Evolutionary conservation across 257 asterid genomes (phyloP).

Genomic region (Solanum neorickii): DNA sequence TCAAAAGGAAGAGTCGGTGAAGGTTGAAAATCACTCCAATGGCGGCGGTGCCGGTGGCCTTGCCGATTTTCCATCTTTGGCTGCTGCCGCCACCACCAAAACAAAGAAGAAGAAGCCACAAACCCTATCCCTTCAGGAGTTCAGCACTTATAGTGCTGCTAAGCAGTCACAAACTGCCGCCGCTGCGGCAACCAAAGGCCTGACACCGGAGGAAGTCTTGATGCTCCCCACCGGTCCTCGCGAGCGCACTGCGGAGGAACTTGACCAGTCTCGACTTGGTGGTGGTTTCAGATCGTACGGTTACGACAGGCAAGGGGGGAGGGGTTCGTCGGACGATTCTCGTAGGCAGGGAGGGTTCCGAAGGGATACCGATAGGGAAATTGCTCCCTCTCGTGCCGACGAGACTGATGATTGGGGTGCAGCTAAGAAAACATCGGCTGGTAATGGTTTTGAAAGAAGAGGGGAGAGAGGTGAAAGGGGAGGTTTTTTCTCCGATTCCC

Average conservation of each 20-base stretch:
- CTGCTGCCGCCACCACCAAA: conserved; percentile 49
- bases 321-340: conserved; percentile 53
- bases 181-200: conserved; percentile 15
- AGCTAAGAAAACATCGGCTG: conserved; percentile 35
- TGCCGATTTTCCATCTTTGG: conserved; percentile 59
- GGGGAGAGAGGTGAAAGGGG: conserved; percentile 71
- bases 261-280: conserved; percentile 45
- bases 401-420: conserved; percentile 85
- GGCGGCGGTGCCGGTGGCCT: conserved; percentile 6
- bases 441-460: conserved; percentile 53
- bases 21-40: conserved; percentile 11
- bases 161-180: conserved; percentile 21
- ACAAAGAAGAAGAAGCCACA: conserved; percentile 70
- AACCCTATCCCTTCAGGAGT: conserved; percentile 46
- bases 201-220: conserved; percentile 41
- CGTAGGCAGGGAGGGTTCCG: conserved; percentile 56
- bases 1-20: conserved; percentile 17
- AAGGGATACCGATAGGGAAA: conserved; percentile 51
- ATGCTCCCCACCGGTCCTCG: conserved; percentile 82
- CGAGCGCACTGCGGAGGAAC: conserved; percentile 74
- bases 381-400: conserved; percentile 67
- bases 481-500: conserved; percentile 76
- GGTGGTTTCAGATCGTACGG: conserved; percentile 83
- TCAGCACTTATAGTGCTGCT: conserved; percentile 21
- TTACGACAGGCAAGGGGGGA: conserved; percentile 10